Evolutionary conservation across 2,329 filamentous ascomycete species (phyloP).

Genomic region (Trichoderma oligosporum): DNA sequence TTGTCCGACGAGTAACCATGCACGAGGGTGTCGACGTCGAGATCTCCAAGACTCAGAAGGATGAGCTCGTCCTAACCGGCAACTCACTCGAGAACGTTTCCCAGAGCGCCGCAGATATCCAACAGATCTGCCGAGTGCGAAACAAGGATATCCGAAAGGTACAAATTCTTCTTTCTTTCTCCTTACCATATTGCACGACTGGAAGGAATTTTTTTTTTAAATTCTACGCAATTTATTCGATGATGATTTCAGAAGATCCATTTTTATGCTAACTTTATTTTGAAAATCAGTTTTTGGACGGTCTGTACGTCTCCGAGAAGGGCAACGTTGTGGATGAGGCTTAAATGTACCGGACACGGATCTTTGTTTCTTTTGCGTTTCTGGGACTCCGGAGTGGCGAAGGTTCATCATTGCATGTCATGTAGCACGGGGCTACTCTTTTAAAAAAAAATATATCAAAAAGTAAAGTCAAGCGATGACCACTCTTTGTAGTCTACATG

Average conservation of each 20-base stretch:
- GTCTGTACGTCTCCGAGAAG: conserved; percentile 99
- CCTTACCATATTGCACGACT: no score
- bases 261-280: conserved; percentile 24
- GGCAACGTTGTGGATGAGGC: conserved; percentile 81
- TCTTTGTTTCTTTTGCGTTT: conserved; percentile 55
- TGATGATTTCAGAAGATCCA: no score
- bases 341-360: conserved; percentile 42
- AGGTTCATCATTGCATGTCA: conserved; percentile 60
- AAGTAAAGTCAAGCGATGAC: conserved; percentile 34
- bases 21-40: conserved; percentile 85
- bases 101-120: conserved; percentile 97
- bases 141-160: conserved; percentile 99
- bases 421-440: conserved; percentile 49
- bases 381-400: conserved; percentile 61
- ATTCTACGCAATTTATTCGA: no score
- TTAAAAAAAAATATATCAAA: conserved; percentile 25
- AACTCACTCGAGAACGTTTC: conserved; percentile 98
- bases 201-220: not conserved
- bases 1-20: conserved; percentile 89
- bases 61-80: conserved; percentile 87
- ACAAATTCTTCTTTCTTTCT: conserved; percentile 26
- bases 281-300: conserved; percentile 88
- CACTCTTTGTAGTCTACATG: conserved; percentile 1
- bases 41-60: conserved; percentile 90
- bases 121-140: conserved; percentile 98